These are phyloP conservation scores for Sphaerulina vaccinii DNA, from an alignment of 2,329 filamentous ascomycete species.

Conservation along the genomic window DNA sequence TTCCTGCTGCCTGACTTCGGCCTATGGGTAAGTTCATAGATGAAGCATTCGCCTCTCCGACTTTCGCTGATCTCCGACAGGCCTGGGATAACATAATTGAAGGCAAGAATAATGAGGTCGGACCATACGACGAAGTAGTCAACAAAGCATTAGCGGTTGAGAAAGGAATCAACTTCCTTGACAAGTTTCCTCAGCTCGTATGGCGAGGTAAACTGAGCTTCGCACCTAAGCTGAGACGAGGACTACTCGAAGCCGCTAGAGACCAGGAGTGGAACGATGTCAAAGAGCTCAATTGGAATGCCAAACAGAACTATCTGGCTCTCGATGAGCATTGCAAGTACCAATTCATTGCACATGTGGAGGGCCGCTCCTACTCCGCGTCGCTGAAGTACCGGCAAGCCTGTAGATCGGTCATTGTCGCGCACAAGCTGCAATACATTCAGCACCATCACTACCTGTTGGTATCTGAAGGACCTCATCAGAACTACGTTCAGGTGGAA, in stretches of 20 bases:
- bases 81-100: slow-evolving; percentile 52
- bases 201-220: slow-evolving; percentile 36
- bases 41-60: no score
- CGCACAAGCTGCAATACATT: slow-evolving; percentile 30
- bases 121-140: slow-evolving; percentile 35
- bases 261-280: slow-evolving; percentile 42
- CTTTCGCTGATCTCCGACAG: no score
- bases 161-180: slow-evolving; percentile 19
- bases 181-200: slow-evolving; percentile 31
- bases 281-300: slow-evolving; percentile 29
- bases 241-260: slow-evolving; percentile 33
- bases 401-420: slow-evolving; percentile 28
- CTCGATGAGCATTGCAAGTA: slow-evolving; percentile 33
- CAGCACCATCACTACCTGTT: slow-evolving; percentile 30
- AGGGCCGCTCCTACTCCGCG: slow-evolving; percentile 32
- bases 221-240: slow-evolving; percentile 30
- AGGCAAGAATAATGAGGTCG: slow-evolving; percentile 31
- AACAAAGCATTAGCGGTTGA: slow-evolving; percentile 36
- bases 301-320: slow-evolving; percentile 24
- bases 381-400: slow-evolving; percentile 33
- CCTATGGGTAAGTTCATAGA: slow-evolving; percentile 40
- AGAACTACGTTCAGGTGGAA: slow-evolving; percentile 30
- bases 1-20: slow-evolving; percentile 57
- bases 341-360: slow-evolving; percentile 34
- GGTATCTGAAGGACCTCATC: slow-evolving; percentile 22